Evolutionary conservation across 1,139 yeast species (phyloP).

Genomic region (Zygotorulaspora mrakii): DNA sequence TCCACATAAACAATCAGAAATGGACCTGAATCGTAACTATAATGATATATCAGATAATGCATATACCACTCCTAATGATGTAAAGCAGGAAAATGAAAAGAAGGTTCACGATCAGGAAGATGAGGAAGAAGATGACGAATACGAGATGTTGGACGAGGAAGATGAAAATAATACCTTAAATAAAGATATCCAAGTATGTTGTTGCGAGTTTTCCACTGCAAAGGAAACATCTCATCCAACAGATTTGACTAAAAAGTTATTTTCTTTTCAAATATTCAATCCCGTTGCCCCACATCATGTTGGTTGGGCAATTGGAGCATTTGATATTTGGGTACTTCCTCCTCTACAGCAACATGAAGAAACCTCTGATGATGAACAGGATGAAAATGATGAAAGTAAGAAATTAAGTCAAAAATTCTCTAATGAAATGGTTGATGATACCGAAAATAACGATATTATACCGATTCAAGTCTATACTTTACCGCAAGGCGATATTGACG

Average conservation of each 20-base stretch:
- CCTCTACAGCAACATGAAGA: conserved; percentile 20
- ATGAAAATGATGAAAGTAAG: conserved; percentile 40
- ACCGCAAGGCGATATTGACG: conserved; percentile 37
- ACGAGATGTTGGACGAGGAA: conserved; percentile 37
- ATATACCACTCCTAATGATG: conserved; percentile 41
- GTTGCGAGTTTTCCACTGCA: conserved; percentile 63
- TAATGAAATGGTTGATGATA: conserved; percentile 24
- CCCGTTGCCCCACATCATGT: conserved; percentile 93
- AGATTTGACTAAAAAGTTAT: conserved; percentile 70
- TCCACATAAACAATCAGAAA: conserved; percentile 2
- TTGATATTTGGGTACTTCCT: conserved; percentile 52
- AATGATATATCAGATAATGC: conserved; percentile 34
- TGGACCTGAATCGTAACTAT: background rate
- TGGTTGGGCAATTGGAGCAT: conserved; percentile 96
- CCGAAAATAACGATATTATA: conserved; percentile 39
- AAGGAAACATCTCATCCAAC: conserved; percentile 52
- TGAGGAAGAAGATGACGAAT: conserved; percentile 40
- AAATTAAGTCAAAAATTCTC: conserved; percentile 32
- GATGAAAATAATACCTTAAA: conserved; percentile 51
- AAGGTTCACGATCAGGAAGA: conserved; percentile 21
- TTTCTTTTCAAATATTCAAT: conserved; percentile 73
- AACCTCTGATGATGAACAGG: conserved; percentile 43
- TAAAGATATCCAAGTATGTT: conserved; percentile 57
- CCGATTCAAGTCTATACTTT: conserved; percentile 43
- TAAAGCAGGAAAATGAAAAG: conserved; percentile 27